Evolutionary conservation across 306 rosid species (phyloP).

Genomic region (Medicago truncatula): DNA sequence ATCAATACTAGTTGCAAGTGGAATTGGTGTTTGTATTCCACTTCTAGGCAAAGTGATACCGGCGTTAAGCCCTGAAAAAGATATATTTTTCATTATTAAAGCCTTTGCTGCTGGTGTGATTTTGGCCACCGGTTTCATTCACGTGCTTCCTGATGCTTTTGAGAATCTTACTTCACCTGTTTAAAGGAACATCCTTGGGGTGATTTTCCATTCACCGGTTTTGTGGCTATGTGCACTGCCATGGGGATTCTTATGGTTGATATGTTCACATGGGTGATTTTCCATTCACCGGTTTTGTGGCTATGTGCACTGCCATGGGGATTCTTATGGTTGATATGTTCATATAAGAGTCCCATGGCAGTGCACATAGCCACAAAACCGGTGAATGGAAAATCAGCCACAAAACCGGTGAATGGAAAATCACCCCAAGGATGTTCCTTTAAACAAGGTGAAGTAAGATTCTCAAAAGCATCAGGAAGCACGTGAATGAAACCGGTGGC

Average conservation of each 20-base stretch:
- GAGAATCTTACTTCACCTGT: neutral
- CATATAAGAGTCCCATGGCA: too few species aligned
- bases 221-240: neutral
- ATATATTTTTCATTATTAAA: neutral
- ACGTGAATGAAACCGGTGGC: too few species aligned
- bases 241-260: neutral
- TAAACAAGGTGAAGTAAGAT: too few species aligned
- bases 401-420: too few species aligned
- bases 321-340: too few species aligned
- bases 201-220: neutral
- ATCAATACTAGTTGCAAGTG: neutral
- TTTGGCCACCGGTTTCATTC: neutral
- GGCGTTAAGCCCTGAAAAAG: neutral
- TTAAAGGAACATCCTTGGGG: conserved; percentile 5
- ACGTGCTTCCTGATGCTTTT: neutral
- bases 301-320: too few species aligned
- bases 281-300: too few species aligned
- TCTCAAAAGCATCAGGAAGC: too few species aligned
- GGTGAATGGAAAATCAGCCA: too few species aligned
- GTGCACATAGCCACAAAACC: too few species aligned
- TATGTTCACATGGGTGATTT: too few species aligned
- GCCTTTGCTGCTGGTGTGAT: conserved; percentile 5
- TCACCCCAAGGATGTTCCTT: too few species aligned
- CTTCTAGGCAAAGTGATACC: neutral
- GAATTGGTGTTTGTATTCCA: neutral